Evolutionary conservation across 768 basidiomycete genomes (phyloP).

Genomic region (Tulasnella sp.): DNA sequence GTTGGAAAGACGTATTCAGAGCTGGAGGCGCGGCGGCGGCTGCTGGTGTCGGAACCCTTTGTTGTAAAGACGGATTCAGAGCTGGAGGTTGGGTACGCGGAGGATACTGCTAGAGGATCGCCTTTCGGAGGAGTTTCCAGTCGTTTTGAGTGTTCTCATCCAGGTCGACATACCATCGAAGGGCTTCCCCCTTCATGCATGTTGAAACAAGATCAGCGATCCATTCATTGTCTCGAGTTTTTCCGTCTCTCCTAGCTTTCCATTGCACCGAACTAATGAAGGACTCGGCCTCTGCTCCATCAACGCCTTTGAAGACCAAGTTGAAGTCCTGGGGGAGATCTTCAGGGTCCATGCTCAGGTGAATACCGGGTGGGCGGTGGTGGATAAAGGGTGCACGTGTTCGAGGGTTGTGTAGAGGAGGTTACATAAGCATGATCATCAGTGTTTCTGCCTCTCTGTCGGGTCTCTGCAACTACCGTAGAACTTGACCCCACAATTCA

Average conservation of each 20-base stretch:
- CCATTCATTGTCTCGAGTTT: not conserved
- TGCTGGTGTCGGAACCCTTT: no score
- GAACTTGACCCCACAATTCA: not conserved
- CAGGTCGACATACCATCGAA: conserved; percentile 1
- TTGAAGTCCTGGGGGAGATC: not conserved
- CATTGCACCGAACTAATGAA: not conserved
- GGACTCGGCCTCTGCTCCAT: not conserved
- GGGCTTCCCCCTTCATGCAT: not conserved
- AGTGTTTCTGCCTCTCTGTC: not conserved
- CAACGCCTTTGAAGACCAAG: not conserved
- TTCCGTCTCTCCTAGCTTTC: conserved; percentile 3
- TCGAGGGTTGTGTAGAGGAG: no score
- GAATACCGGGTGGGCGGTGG: not conserved
- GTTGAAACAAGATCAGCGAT: not conserved
- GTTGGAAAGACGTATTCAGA: no score
- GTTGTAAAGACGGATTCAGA: no score
- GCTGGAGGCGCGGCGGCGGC: no score
- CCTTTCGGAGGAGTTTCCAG: not conserved
- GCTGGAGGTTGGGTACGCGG: not conserved
- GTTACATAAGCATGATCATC: no score
- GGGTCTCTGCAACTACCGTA: not conserved
- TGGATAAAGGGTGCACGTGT: not conserved
- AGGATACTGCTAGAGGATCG: conserved; percentile 9
- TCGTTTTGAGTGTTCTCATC: not conserved
- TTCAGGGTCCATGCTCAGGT: not conserved